A percentile compares a stretch with the other conserved stretches of the same genome.
These are phyloP conservation scores for Boletus semigastroideus DNA, from an alignment of 1,284 basidiomycete genomes.

Conservation along the genomic window DNA sequence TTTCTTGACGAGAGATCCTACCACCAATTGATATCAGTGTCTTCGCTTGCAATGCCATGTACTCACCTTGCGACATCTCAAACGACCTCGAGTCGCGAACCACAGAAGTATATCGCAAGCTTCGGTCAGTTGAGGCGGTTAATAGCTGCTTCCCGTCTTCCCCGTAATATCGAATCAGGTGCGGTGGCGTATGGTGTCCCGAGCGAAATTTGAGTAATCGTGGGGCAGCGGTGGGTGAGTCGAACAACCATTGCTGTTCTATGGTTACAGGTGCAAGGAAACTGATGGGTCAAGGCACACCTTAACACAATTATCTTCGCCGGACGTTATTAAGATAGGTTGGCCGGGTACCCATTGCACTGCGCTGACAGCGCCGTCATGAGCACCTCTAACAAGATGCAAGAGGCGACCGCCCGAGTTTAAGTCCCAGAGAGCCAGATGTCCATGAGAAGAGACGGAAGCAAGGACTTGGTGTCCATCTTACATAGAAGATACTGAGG, in stretches of 20 bases:
- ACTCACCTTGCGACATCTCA: constrained; percentile 88
- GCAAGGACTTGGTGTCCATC: constrained; percentile 88
- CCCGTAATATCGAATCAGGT: constrained; percentile 93
- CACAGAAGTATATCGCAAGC: constrained; percentile 86
- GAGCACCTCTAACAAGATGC: constrained; percentile 83
- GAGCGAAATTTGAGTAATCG: constrained; percentile 89
- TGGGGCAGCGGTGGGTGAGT: constrained; percentile 84
- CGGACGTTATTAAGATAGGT: constrained; percentile 83
- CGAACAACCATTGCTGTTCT: constrained; percentile 94
- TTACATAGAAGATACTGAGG: constrained; percentile 30
- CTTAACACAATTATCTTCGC: constrained; percentile 93
- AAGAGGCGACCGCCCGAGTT: constrained; percentile 78
- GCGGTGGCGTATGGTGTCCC: constrained; percentile 90
- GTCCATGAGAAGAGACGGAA: constrained; percentile 82
- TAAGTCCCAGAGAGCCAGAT: constrained; percentile 90
- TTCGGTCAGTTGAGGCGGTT: constrained; percentile 85
- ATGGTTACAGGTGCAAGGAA: constrained; percentile 10
- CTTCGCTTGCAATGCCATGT: background rate
- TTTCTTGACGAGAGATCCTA: constrained; percentile 84
- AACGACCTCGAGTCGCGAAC: constrained; percentile 92
- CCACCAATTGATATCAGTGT: constrained; percentile 1
- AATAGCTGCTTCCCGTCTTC: constrained; percentile 94
- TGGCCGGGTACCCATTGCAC: constrained; percentile 91
- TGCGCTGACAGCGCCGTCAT: constrained; percentile 78
- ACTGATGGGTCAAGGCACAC: constrained; percentile 38